Conservation (phyloP, 2,329 filamentous ascomycete genomes). For the Pseudogymnoascus sp. region DNA sequence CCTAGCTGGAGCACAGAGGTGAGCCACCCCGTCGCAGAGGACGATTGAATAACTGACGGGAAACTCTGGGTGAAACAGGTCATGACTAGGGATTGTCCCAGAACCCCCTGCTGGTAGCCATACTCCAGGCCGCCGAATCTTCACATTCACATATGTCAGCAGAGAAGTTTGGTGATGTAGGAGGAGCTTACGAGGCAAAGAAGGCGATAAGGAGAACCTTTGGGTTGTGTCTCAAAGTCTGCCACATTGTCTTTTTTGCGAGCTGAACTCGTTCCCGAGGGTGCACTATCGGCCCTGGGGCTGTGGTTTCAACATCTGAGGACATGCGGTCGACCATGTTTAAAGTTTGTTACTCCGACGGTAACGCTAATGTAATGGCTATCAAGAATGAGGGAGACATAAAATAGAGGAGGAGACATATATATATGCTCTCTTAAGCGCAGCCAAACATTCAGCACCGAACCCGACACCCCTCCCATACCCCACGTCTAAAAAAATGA, state of each 20-base stretch:
- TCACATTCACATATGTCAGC: not conserved
- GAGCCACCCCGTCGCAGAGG: slow-evolving; percentile 41
- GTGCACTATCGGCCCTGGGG: not conserved
- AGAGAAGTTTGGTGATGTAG: not conserved
- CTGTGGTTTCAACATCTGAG: not conserved
- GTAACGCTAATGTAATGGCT: not conserved
- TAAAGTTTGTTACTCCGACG: not conserved
- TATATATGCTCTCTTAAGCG: not conserved
- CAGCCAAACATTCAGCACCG: not conserved
- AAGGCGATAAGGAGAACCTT: slow-evolving; percentile 33
- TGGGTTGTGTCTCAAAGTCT: slow-evolving; percentile 28
- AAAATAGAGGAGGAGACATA: not conserved
- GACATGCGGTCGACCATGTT: not conserved
- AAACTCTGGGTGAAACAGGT: slow-evolving; percentile 40
- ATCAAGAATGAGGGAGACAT: not conserved
- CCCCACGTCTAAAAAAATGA: not conserved
- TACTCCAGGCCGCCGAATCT: slow-evolving; percentile 44
- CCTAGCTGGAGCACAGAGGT: slow-evolving; percentile 43
- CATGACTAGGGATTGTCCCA: slow-evolving; percentile 47
- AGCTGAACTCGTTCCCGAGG: slow-evolving; percentile 9
- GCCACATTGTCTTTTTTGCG: slow-evolving; percentile 20
- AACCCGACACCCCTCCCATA: not conserved
- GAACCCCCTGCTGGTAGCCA: slow-evolving; percentile 46
- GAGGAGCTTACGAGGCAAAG: slow-evolving; percentile 31
- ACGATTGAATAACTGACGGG: slow-evolving; percentile 37